A percentile compares a stretch with the other conserved stretches of the same genome.
Conservation (phyloP, 805 yeast genomes). For the Lachancea kluyveri region DNA sequence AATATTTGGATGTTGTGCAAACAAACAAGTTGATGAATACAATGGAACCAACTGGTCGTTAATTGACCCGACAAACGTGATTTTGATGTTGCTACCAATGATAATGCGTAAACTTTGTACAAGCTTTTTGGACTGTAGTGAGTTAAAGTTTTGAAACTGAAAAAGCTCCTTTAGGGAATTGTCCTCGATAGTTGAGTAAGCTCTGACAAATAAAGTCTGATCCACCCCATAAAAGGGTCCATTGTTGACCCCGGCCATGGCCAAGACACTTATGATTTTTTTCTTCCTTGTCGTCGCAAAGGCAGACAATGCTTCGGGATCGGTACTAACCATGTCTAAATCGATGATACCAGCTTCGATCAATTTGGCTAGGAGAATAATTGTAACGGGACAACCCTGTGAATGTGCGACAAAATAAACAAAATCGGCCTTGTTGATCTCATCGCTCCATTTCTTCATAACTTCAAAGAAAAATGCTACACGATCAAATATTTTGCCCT, state of each 20-base stretch:
- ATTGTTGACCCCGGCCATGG: constrained; percentile 93
- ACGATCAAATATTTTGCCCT: constrained; percentile 83
- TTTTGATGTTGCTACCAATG: constrained; percentile 64
- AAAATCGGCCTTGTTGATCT: constrained; percentile 62
- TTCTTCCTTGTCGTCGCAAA: constrained; percentile 12
- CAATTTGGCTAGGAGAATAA: constrained; percentile 67
- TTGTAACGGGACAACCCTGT: constrained; percentile 91
- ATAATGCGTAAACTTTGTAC: constrained; percentile 60
- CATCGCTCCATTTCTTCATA: constrained; percentile 56
- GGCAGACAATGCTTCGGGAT: constrained; percentile 8
- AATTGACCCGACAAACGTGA: constrained; percentile 80
- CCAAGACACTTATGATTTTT: constrained; percentile 62
- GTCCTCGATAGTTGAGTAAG: constrained; percentile 84
- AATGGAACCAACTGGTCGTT: constrained; percentile 93
- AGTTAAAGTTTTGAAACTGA: constrained; percentile 74
- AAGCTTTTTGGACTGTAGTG: constrained; percentile 65
- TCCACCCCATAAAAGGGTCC: constrained; percentile 96
- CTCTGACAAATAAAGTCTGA: constrained; percentile 74
- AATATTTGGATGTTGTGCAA: constrained; percentile 82
- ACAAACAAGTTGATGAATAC: constrained; percentile 79
- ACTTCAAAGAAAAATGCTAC: constrained; percentile 75
- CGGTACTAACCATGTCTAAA: constrained; percentile 25
- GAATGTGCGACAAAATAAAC: constrained; percentile 93
- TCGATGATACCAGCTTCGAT: constrained; percentile 50
- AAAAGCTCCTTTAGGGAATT: constrained; percentile 82